phyloP scores from a whole-genome alignment of 371 early-diverging fungal species.

The Haplosporangium sp. region DNA sequence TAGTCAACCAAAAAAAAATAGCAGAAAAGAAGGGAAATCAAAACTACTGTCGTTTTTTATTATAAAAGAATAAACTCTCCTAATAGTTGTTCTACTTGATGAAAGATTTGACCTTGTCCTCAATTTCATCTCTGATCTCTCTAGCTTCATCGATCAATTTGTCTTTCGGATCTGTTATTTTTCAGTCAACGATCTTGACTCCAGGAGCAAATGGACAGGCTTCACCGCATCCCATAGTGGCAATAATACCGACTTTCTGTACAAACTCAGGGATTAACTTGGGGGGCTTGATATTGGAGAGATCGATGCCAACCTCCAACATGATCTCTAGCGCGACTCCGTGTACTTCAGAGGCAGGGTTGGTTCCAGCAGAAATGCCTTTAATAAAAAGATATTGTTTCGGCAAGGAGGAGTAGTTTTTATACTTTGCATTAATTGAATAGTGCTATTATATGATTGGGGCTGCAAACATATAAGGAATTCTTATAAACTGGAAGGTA shows the following conservation, averaged over 20 bases:
- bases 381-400: no score
- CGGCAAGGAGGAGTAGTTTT: no score
- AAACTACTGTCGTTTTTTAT: no score
- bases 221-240: conserved; percentile 59
- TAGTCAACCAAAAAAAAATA: conserved; percentile 48
- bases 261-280: conserved; percentile 45
- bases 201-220: conserved; percentile 55
- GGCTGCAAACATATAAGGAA: no score
- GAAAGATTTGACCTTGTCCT: conserved; percentile 30
- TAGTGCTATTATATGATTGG: no score
- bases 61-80: no score
- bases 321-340: conserved; percentile 26
- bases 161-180: conserved; percentile 45
- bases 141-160: conserved; percentile 35
- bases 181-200: conserved; percentile 51
- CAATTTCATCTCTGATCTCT: conserved; percentile 46
- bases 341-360: conserved; percentile 44
- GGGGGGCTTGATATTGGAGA: conserved; percentile 28
- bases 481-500: no score
- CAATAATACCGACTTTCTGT: conserved; percentile 30
- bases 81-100: conserved; percentile 34
- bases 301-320: conserved; percentile 37
- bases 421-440: no score
- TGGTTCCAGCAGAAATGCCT: conserved; percentile 50
- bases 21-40: not conserved